phyloP scores from a whole-genome alignment of 345 rosid species.

The Jatropha curcas region DNA sequence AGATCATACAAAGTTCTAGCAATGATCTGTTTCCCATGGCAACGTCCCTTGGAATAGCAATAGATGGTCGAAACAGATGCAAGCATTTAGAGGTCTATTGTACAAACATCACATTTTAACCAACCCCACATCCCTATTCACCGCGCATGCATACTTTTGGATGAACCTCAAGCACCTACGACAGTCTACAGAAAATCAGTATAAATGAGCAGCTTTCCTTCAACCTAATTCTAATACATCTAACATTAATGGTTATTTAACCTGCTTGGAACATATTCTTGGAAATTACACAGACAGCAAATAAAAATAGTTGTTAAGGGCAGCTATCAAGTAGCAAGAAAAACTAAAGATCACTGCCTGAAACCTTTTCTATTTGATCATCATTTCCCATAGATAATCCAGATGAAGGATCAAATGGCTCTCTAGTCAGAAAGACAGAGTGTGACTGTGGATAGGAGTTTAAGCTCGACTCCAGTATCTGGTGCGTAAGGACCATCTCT shows the following conservation, averaged over 20 bases:
- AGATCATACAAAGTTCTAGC: background rate
- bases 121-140: slow-evolving; percentile 3
- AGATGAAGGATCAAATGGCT: slow-evolving; percentile 54
- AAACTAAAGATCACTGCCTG: slow-evolving; percentile 44
- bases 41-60: background rate
- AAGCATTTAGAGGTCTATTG: background rate
- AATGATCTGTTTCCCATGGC: background rate
- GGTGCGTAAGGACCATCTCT: slow-evolving; percentile 55
- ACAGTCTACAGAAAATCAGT: slow-evolving; percentile 20
- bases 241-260: slow-evolving; percentile 24
- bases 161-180: slow-evolving; percentile 1
- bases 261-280: slow-evolving; percentile 28
- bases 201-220: slow-evolving; percentile 12
- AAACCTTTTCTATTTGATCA: slow-evolving; percentile 52
- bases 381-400: slow-evolving; percentile 45
- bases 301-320: slow-evolving; percentile 1
- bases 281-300: slow-evolving; percentile 25
- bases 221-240: slow-evolving; percentile 31
- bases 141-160: slow-evolving; percentile 1
- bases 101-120: background rate
- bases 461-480: slow-evolving; percentile 80
- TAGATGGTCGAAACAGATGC: background rate
- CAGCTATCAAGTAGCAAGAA: background rate
- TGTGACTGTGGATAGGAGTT: slow-evolving; percentile 55
- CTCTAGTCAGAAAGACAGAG: slow-evolving; percentile 42